phyloP scores from a whole-genome alignment of 2,329 filamentous ascomycete species.

The Endocalyx cinctus region DNA sequence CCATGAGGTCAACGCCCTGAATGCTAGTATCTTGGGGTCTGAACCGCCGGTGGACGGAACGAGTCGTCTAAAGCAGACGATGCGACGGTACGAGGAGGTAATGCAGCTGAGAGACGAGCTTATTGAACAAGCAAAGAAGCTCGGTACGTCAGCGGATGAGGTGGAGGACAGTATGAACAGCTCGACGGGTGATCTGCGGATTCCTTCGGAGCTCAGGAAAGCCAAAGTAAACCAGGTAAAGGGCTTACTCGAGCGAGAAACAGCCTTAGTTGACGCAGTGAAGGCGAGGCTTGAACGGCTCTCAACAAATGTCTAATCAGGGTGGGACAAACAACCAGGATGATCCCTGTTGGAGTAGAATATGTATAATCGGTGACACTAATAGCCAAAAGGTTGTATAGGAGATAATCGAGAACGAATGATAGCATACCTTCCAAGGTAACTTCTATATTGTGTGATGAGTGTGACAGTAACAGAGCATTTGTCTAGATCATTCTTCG shows the following conservation, averaged over 20 bases:
- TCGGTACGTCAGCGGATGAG: slow-evolving; percentile 26
- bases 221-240: slow-evolving; percentile 62
- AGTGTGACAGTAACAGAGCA: no score
- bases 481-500: no score
- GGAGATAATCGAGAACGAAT: no score
- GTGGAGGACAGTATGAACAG: slow-evolving; percentile 23
- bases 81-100: slow-evolving; percentile 55
- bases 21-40: slow-evolving; percentile 36
- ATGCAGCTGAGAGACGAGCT: slow-evolving; percentile 50
- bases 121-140: slow-evolving; percentile 43
- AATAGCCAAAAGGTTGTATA: no score
- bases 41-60: slow-evolving; percentile 25
- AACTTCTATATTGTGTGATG: no score
- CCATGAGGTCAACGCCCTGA: slow-evolving; percentile 35
- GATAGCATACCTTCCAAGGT: no score
- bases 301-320: slow-evolving; percentile 25
- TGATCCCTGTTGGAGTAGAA: no score
- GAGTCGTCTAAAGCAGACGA: slow-evolving; percentile 42
- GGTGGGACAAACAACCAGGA: slow-evolving; percentile 5
- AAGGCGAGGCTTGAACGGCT: slow-evolving; percentile 58
- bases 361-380: no score
- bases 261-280: slow-evolving; percentile 63
- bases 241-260: slow-evolving; percentile 59
- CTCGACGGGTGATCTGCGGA: slow-evolving; percentile 41
- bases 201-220: slow-evolving; percentile 57